A percentile compares a stretch with the other conserved stretches of the same genome.
Evolutionary conservation across 768 basidiomycete species (phyloP).

Genomic region (Kwoniella heveanensis): DNA sequence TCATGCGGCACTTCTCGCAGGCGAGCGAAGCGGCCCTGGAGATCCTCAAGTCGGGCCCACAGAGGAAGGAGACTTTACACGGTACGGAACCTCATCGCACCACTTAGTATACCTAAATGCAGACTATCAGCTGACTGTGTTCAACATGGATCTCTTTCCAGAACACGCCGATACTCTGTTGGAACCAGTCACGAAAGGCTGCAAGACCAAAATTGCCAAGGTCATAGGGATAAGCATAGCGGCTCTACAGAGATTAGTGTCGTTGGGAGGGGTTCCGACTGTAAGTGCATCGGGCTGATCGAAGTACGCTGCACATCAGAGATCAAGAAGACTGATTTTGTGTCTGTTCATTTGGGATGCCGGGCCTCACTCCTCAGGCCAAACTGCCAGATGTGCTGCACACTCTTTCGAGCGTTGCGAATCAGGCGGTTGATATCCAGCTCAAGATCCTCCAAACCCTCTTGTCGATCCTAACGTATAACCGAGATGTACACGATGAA

Average conservation of each 20-base stretch:
- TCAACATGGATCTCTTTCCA: slow-evolving; percentile 52
- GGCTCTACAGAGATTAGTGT: slow-evolving; percentile 85
- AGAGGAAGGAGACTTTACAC: slow-evolving; percentile 12
- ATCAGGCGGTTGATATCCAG: slow-evolving; percentile 95
- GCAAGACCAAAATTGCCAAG: slow-evolving; percentile 88
- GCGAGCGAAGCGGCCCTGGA: slow-evolving; percentile 50
- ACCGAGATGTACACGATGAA: slow-evolving; percentile 75
- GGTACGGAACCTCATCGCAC: slow-evolving; percentile 14
- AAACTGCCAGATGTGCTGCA: slow-evolving; percentile 76
- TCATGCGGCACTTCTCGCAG: too few relatives aligned
- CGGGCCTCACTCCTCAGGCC: too few relatives aligned
- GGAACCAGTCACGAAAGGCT: slow-evolving; percentile 88
- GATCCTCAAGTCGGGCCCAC: slow-evolving; percentile 34
- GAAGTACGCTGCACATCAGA: too few relatives aligned
- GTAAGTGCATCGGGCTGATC: slow-evolving; percentile 34
- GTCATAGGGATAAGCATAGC: slow-evolving; percentile 89
- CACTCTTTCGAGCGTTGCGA: slow-evolving; percentile 84
- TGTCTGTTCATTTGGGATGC: background rate
- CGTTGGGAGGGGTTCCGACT: slow-evolving; percentile 75
- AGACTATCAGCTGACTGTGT: slow-evolving; percentile 8
- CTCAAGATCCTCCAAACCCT: slow-evolving; percentile 89
- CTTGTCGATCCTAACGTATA: slow-evolving; percentile 85
- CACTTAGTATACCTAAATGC: too few relatives aligned
- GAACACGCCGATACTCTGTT: slow-evolving; percentile 70
- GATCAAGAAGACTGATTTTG: too few relatives aligned